Base-by-base conservation (phyloP, 805 yeast genomes). In the Kockiozyma suomiensis region DNA sequence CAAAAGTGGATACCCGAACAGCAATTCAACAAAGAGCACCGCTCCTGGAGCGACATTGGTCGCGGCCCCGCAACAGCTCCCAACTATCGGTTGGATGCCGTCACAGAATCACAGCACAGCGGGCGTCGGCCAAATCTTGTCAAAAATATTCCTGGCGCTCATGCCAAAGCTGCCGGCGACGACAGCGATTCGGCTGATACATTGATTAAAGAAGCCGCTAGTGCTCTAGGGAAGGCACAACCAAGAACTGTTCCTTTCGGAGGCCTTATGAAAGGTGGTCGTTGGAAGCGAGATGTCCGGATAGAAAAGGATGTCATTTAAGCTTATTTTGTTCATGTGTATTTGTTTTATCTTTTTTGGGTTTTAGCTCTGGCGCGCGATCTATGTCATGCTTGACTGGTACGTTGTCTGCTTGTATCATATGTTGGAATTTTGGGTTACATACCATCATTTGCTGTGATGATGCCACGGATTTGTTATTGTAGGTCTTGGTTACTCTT, bases 1-100 rank as follows among this genome's bases (percentile, higher is more conserved):
- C 65, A 62, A 33, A 49, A 56, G 42, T 62, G 66, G 66, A 52
- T 52, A n/a, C 48, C 56, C n/a, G 50, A 43, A 19, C 23, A 42
- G 30, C 56, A 52, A 19, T 52, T 52, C 42, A 52, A 52, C 21
- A n/a, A 41, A 12, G 56, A 52, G 37, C 56, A 52, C 25, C 49
- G 56, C 7, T 50, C 50, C n/a, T 52, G 56, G 56, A 52, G 30
- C 43, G 56, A 52, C 28, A 41, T 52, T n/a, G 56, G 56, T 6
- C 56, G 56, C 28, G 56, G 56, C 4, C 56, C 56, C 2, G 49
- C 46, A 17, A 42, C 56, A 10, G 56, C 56, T 7, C 56, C 56
- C 17, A 42, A 35, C 35, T 42, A 43, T 15, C 10, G 56, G n/a
- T 23, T 52, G 25, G 26, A 23, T 17, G 42, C 53, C 4, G 53